These are phyloP conservation scores for Epichloe sibirici DNA, from an alignment of 2,329 filamentous ascomycete species.

Conservation along the genomic window DNA sequence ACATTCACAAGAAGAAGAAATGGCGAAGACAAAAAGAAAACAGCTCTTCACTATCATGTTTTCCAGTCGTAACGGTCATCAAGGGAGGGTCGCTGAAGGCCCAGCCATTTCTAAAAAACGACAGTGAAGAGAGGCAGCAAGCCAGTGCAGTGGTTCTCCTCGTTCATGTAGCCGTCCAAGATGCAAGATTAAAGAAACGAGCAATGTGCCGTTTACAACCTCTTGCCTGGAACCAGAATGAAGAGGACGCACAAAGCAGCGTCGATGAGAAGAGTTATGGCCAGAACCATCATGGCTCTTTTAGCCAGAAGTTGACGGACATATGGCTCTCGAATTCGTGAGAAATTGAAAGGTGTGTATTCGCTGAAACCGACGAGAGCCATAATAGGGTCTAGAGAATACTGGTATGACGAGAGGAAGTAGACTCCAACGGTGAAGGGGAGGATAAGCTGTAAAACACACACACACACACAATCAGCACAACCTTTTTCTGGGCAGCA, in stretches of 20 bases:
- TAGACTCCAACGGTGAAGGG: slow-evolving; percentile 90
- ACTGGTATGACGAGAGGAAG: slow-evolving; percentile 81
- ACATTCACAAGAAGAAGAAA: slow-evolving; percentile 3
- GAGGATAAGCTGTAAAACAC: slow-evolving; percentile 46
- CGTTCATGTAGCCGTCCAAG: neutral
- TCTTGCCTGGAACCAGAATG: slow-evolving; percentile 85
- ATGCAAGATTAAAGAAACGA: neutral
- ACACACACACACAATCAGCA: slow-evolving; percentile 11
- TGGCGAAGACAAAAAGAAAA: neutral
- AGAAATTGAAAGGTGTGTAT: slow-evolving; percentile 91
- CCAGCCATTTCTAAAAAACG: slow-evolving; percentile 4
- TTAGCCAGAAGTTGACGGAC: slow-evolving; percentile 76
- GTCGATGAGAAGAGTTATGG: slow-evolving; percentile 63
- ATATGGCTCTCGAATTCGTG: slow-evolving; percentile 78
- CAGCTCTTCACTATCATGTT: neutral
- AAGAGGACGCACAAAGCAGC: slow-evolving; percentile 80
- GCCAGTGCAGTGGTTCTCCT: neutral
- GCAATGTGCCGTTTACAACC: slow-evolving; percentile 38
- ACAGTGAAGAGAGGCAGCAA: slow-evolving; percentile 3
- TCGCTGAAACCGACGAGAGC: slow-evolving; percentile 86
- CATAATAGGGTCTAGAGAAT: slow-evolving; percentile 84
- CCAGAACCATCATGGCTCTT: slow-evolving; percentile 69
- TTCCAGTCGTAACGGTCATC: slow-evolving; percentile 6
- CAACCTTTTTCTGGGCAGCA: slow-evolving; percentile 5
- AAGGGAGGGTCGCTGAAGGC: neutral